Evolutionary conservation across 2,329 filamentous ascomycete genomes (phyloP).

Genomic region (Fusarium verticillioides): DNA sequence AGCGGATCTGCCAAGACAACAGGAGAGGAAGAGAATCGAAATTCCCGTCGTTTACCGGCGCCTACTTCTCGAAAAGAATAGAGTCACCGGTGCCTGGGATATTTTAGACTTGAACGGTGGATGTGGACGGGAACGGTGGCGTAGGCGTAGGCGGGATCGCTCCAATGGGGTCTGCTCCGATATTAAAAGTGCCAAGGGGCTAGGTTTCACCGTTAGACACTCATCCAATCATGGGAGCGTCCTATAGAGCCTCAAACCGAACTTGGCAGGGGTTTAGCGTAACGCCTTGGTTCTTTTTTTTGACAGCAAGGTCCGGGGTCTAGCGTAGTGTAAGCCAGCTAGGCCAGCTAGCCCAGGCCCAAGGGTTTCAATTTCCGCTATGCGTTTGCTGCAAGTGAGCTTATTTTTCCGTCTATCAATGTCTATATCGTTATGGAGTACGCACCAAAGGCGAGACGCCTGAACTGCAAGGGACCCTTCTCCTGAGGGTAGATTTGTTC

Average conservation of each 20-base stretch:
- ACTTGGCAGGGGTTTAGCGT: conserved; percentile 1
- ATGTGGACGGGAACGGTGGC: background rate
- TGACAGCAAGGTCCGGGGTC: conserved; percentile 16
- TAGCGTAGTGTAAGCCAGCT: conserved; percentile 3
- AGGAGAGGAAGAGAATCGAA: background rate
- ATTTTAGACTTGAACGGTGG: background rate
- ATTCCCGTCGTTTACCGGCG: background rate
- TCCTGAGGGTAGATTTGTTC: conserved; percentile 5
- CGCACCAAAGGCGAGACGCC: conserved; percentile 11
- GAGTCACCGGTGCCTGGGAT: background rate
- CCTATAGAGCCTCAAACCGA: conserved; percentile 39
- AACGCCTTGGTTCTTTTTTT: conserved; percentile 9
- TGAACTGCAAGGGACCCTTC: conserved; percentile 6
- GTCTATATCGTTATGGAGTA: conserved; percentile 22
- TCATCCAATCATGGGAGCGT: conserved; percentile 22
- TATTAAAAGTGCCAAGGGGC: conserved; percentile 32
- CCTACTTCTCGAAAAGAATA: conserved; percentile 13
- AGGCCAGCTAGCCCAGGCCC: background rate
- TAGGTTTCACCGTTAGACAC: conserved; percentile 27
- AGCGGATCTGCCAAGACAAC: conserved; percentile 2
- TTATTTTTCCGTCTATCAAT: conserved; percentile 41
- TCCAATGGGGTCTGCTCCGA: conserved; percentile 27
- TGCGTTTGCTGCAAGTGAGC: background rate
- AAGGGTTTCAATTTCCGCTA: conserved; percentile 32
- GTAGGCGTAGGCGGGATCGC: background rate